phyloP scores from a whole-genome alignment of 192 early-diverging fungal genomes.

The Spinellus fusiger region DNA sequence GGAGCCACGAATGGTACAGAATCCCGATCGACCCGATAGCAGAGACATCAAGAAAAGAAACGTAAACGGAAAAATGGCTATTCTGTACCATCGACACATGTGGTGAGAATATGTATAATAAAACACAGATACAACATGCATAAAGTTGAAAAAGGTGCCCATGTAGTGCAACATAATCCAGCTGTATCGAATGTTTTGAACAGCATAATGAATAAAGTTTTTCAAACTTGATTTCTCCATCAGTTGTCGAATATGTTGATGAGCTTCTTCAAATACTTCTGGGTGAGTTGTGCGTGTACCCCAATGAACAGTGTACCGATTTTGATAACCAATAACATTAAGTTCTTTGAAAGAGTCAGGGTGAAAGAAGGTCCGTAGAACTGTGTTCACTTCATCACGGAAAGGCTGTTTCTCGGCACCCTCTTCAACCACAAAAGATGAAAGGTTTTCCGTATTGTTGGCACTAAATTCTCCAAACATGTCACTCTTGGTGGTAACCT shows the following conservation, averaged over 20 bases:
- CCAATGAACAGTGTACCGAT: constrained; percentile 7
- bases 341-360: constrained; percentile 20
- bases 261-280: constrained; percentile 10
- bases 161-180: constrained; percentile 17
- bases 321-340: constrained; percentile 4
- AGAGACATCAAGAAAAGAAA: constrained; percentile 10
- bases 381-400: constrained; percentile 19
- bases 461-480: not conserved
- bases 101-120: constrained; percentile 9
- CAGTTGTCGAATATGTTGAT: not conserved
- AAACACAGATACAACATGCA: constrained; percentile 10
- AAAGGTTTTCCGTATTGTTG: constrained; percentile 1
- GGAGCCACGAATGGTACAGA: constrained; percentile 12
- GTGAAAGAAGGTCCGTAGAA: constrained; percentile 23
- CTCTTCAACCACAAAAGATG: not conserved
- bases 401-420: constrained; percentile 15
- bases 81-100: constrained; percentile 10
- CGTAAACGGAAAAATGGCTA: constrained; percentile 8
- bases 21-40: constrained; percentile 11
- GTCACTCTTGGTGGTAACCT: not conserved
- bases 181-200: constrained; percentile 21
- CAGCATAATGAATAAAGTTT: constrained; percentile 18
- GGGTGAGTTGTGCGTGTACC: constrained; percentile 9
- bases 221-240: constrained; percentile 13
- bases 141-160: constrained; percentile 4